These are phyloP conservation scores for Conticribra weissflogii DNA, from an alignment of 108 stramenopile species.

Conservation along the genomic window DNA sequence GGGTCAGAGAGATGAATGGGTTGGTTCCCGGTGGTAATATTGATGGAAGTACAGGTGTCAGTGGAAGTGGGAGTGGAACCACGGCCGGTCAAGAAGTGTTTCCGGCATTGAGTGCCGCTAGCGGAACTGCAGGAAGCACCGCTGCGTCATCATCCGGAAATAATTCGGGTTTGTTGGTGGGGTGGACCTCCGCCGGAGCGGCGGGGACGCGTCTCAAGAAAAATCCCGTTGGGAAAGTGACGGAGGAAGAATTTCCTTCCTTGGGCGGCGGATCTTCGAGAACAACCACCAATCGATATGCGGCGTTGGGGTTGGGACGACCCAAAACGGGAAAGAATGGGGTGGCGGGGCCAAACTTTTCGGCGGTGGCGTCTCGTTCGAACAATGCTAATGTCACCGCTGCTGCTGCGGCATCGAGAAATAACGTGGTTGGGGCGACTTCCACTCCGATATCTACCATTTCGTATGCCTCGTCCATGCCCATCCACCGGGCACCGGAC, in stretches of 20 bases:
- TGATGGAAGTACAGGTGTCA: background rate
- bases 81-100: slow-evolving; percentile 59
- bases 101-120: slow-evolving; percentile 66
- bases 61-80: slow-evolving; percentile 25
- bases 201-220: slow-evolving; percentile 23
- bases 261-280: slow-evolving; percentile 18
- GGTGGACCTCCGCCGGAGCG: slow-evolving; percentile 26
- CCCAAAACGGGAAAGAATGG: slow-evolving; percentile 3
- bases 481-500: slow-evolving; percentile 24
- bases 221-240: slow-evolving; percentile 32
- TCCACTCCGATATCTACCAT: slow-evolving; percentile 30
- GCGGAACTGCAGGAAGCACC: slow-evolving; percentile 6
- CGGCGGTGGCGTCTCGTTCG: slow-evolving; percentile 25
- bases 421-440: slow-evolving; percentile 7
- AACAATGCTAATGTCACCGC: background rate
- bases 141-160: slow-evolving; percentile 13
- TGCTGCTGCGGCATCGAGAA: slow-evolving; percentile 23
- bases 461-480: slow-evolving; percentile 35
- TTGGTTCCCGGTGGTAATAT: too few species aligned
- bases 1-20: slow-evolving; percentile 52
- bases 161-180: slow-evolving; percentile 29
- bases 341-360: slow-evolving; percentile 23
- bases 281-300: slow-evolving; percentile 7
- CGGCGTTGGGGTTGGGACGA: slow-evolving; percentile 19
- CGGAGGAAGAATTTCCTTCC: slow-evolving; percentile 49